Evolutionary conservation across 805 yeast genomes (phyloP), one percentile per base, ranked within the genome.

Genomic region (Starmerella etchellsii): DNA sequence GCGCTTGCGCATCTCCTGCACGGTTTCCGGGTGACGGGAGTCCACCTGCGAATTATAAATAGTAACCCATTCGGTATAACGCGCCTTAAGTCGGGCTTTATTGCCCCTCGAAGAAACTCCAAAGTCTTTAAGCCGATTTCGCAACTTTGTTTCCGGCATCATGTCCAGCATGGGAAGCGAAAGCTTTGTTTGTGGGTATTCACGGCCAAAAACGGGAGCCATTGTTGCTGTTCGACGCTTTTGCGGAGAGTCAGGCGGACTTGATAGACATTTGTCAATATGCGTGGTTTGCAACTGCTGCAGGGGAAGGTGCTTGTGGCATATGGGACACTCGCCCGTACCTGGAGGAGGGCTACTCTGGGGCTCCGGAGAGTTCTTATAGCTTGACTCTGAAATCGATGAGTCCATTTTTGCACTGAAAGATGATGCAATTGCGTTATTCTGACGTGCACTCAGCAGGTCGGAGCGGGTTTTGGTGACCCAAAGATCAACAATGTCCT

Each of bases 21-120:
- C 76, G 21, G 72, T 59, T 3, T 71, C 71, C 0, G 94, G 95
- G 24, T 65, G 67, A 27, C 70, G 62, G 5, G 85, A 70, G 54
- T 84, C 95, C 32, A 76, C 68, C 53, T 84, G 84, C 11, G 94
- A 77, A 54, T 87, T 87, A 75, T 78, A 80, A 10, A 84, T 54
- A 25, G 76, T 73, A 41, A 79, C 74, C 63, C 76, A 87, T 49
- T 85, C 88, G 46, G 74, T 77, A 54, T 81, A 81, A 31, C 97
- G 61, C 16, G 70, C 60, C 45, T 81, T 87, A 50, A 85, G 53
- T 47, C 73, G 77, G 14, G 60, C 61, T 44, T 82, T 65, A 1
- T 78, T 59, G 0, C 96, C 97, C 9, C 56, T 58, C 0, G 74
- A 65, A 0, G 85, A 71, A 6, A 87, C 57, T 13, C 73, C 72